Evolutionary conservation across 2,329 filamentous ascomycete genomes (phyloP).

Genomic region (Fusarium metavorans): DNA sequence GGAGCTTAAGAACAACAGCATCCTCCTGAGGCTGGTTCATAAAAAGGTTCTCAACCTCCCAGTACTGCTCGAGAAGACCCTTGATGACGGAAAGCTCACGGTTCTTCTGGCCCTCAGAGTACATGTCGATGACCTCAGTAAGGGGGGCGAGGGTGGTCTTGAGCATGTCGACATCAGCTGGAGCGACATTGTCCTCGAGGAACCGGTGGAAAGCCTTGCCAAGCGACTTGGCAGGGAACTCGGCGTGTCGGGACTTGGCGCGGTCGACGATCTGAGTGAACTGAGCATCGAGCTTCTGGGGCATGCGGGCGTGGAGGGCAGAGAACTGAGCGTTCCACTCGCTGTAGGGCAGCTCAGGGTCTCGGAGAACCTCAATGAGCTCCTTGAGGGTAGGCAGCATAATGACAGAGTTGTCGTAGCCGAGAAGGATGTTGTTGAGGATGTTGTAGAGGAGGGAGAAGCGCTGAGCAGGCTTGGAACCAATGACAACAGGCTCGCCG

Average conservation of each 20-base stretch:
- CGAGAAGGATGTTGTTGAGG: conserved; percentile 87
- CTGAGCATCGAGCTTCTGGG: conserved; percentile 86
- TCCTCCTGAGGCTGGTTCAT: conserved; percentile 90
- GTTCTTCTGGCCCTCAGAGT: conserved; percentile 87
- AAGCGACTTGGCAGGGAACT: conserved; percentile 93
- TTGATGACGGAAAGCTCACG: conserved; percentile 89
- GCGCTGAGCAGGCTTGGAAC: conserved; percentile 90
- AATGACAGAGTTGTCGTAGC: conserved; percentile 97
- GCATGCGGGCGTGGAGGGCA: conserved; percentile 97
- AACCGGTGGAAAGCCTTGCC: conserved; percentile 88
- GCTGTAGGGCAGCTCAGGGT: conserved; percentile 92
- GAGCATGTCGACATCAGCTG: conserved; percentile 79
- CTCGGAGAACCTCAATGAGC: conserved; percentile 88
- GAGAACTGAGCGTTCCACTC: conserved; percentile 98
- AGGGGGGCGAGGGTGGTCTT: conserved; percentile 81
- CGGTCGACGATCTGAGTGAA: conserved; percentile 90
- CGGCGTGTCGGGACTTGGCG: conserved; percentile 78
- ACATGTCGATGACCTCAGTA: conserved; percentile 80
- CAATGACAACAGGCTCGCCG: conserved; percentile 87
- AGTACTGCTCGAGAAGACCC: conserved; percentile 83
- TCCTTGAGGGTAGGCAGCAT: conserved; percentile 90
- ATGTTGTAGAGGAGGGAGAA: conserved; percentile 83
- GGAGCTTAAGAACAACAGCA: conserved; percentile 90
- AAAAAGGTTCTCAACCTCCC: conserved; percentile 87
- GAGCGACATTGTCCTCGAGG: conserved; percentile 84